phyloP scores from a whole-genome alignment of 108 stramenopile genomes.

The Stephanodiscus minutulus region DNA sequence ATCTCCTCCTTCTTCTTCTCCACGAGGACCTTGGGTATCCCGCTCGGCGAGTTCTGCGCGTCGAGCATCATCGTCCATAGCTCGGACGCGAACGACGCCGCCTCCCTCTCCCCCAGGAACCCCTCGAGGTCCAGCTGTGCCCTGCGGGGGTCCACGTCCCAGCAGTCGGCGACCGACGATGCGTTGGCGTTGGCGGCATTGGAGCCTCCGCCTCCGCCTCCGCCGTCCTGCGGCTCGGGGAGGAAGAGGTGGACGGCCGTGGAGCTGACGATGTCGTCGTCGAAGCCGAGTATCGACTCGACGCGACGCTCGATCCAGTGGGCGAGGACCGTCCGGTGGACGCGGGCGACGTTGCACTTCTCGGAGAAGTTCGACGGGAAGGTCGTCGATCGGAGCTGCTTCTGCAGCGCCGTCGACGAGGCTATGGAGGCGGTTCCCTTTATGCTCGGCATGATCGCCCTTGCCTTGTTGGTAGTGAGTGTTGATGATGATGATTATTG shows the following conservation, averaged over 20 bases:
- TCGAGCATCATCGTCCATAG: constrained; percentile 85
- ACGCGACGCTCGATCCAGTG: constrained; percentile 83
- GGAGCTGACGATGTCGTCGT: constrained; percentile 84
- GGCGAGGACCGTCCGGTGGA: constrained; percentile 71
- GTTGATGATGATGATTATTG: too few species aligned
- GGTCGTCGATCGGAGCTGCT: constrained; percentile 70
- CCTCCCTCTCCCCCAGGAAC: constrained; percentile 77
- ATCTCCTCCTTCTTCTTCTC: constrained; percentile 88
- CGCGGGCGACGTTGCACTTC: constrained; percentile 52
- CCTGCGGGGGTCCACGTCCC: constrained; percentile 66
- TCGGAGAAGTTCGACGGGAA: constrained; percentile 75
- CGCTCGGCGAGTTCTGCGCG: constrained; percentile 59
- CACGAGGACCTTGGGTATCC: constrained; percentile 73
- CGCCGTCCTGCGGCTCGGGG: constrained; percentile 41
- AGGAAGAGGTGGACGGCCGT: constrained; percentile 86
- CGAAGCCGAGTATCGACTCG: constrained; percentile 74
- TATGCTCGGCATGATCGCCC: constrained; percentile 86
- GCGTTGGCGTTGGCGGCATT: neutral
- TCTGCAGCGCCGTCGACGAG: constrained; percentile 62
- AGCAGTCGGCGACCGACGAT: constrained; percentile 2
- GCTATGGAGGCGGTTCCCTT: constrained; percentile 85
- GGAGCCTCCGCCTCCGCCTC: too few species aligned
- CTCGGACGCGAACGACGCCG: constrained; percentile 70
- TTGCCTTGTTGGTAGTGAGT: neutral
- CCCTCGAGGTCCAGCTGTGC: constrained; percentile 84